A percentile compares a stretch with the other conserved stretches of the same genome.
These are phyloP conservation scores for Aspergillus niger DNA, from an alignment of 2,329 filamentous ascomycete species.

Conservation along the genomic window DNA sequence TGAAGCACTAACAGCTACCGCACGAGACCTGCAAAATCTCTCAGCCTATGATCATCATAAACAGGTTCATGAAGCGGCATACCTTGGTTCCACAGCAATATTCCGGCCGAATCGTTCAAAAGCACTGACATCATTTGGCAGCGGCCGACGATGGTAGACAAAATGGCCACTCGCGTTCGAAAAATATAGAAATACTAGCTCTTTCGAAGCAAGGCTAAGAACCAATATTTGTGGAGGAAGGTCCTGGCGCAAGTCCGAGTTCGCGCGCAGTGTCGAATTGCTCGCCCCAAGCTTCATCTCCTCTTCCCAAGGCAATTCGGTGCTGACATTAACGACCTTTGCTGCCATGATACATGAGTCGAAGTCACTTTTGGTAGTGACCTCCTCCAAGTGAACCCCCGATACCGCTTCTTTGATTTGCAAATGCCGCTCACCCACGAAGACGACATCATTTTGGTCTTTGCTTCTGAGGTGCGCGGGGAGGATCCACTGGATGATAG, in stretches of 20 bases:
- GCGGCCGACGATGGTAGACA: slow-evolving; percentile 59
- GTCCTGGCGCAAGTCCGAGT: slow-evolving; percentile 19
- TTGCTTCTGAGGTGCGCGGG: slow-evolving; percentile 74
- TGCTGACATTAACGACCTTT: slow-evolving; percentile 67
- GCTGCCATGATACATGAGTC: slow-evolving; percentile 77
- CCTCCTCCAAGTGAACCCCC: slow-evolving; percentile 68
- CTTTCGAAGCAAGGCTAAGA: slow-evolving; percentile 71
- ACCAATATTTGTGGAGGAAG: slow-evolving; percentile 80
- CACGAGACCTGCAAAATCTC: slow-evolving; percentile 48
- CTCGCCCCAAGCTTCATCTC: slow-evolving; percentile 30
- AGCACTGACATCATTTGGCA: slow-evolving; percentile 58
- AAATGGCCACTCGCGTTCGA: slow-evolving; percentile 58
- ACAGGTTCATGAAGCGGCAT: slow-evolving; percentile 33
- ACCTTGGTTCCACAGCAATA: slow-evolving; percentile 78
- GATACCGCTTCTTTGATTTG: slow-evolving; percentile 73
- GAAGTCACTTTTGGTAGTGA: slow-evolving; percentile 80
- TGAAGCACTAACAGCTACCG: slow-evolving; percentile 69
- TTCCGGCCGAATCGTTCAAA: slow-evolving; percentile 62
- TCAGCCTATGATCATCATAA: slow-evolving; percentile 2
- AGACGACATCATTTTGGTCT: slow-evolving; percentile 76
- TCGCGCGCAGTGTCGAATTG: slow-evolving; percentile 7
- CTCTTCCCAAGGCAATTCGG: slow-evolving; percentile 41
- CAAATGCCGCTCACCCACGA: slow-evolving; percentile 80
- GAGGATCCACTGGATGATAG: slow-evolving; percentile 73
- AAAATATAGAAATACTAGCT: slow-evolving; percentile 76